Conservation (phyloP, 2,329 filamentous ascomycete species). For the Xylariaceae sp. region DNA sequence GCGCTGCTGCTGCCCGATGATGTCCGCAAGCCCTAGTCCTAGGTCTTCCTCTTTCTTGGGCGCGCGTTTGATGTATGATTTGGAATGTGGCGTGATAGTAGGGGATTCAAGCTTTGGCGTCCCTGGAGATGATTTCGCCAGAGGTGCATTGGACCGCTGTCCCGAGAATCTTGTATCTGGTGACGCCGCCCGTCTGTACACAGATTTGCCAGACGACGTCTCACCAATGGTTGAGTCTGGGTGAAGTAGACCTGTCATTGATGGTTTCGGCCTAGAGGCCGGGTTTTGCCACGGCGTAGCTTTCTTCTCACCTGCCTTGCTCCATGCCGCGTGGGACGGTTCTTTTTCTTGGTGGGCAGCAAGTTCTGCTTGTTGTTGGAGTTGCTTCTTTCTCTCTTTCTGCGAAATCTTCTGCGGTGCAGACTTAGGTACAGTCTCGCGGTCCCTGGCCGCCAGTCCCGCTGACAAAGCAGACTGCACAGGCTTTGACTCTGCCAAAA, state of each 20-base stretch:
- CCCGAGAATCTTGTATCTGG: conserved; percentile 61
- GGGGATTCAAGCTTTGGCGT: conserved; percentile 31
- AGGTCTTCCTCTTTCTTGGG: conserved; percentile 60
- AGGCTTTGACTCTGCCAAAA: conserved; percentile 61
- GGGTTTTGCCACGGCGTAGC: conserved; percentile 65
- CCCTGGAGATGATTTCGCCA: conserved; percentile 29
- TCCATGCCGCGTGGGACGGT: conserved; percentile 42
- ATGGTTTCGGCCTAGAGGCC: conserved; percentile 38
- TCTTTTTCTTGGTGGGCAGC: conserved; percentile 36
- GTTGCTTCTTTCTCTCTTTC: conserved; percentile 83
- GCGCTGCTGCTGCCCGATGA: conserved; percentile 78
- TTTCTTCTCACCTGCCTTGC: conserved; percentile 38
- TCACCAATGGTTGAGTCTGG: conserved; percentile 41
- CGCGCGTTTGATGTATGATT: conserved; percentile 54
- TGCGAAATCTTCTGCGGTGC: conserved; percentile 70
- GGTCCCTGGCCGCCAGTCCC: conserved; percentile 50
- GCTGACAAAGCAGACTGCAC: conserved; percentile 50
- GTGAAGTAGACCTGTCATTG: conserved; percentile 33
- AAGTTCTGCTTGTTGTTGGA: conserved; percentile 60
- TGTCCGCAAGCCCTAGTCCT: conserved; percentile 78
- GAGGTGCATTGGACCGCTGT: conserved; percentile 41
- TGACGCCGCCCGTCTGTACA: conserved; percentile 50
- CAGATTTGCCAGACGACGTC: conserved; percentile 34
- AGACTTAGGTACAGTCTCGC: conserved; percentile 35
- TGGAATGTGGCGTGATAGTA: conserved; percentile 55